Conservation (phyloP, 2,329 filamentous ascomycete species). For the Cladosporium sp. region DNA sequence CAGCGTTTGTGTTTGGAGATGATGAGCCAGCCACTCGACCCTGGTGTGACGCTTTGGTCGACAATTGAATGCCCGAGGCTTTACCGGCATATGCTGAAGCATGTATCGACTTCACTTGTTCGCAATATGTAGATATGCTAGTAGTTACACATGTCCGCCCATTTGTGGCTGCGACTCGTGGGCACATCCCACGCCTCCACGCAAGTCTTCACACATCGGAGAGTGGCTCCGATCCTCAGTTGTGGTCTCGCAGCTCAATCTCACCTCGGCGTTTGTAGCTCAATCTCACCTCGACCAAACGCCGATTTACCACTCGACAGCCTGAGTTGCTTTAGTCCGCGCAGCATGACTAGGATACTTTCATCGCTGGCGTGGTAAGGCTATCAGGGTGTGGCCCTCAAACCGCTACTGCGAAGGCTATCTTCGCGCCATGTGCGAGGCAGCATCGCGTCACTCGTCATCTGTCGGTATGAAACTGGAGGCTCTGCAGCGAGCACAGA, state of each 20-base stretch:
- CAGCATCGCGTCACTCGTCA: neutral
- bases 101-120: neutral
- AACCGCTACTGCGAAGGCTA: constrained; percentile 5
- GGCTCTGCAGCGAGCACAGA: constrained; percentile 11
- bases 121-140: neutral
- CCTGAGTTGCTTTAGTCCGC: neutral
- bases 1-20: constrained; percentile 2
- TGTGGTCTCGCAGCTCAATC: neutral
- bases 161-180: neutral
- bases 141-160: neutral
- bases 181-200: neutral
- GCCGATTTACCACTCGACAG: neutral
- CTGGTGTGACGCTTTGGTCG: neutral
- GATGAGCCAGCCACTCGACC: neutral
- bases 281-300: neutral
- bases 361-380: neutral
- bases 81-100: neutral
- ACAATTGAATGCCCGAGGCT: neutral
- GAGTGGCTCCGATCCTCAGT: neutral
- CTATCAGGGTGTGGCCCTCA: neutral
- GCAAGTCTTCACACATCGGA: neutral
- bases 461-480: neutral
- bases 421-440: neutral
- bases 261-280: neutral
- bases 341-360: neutral